Evolutionary conservation across 2,329 filamentous ascomycete genomes (phyloP).

Genomic region (Colletotrichum magnum): DNA sequence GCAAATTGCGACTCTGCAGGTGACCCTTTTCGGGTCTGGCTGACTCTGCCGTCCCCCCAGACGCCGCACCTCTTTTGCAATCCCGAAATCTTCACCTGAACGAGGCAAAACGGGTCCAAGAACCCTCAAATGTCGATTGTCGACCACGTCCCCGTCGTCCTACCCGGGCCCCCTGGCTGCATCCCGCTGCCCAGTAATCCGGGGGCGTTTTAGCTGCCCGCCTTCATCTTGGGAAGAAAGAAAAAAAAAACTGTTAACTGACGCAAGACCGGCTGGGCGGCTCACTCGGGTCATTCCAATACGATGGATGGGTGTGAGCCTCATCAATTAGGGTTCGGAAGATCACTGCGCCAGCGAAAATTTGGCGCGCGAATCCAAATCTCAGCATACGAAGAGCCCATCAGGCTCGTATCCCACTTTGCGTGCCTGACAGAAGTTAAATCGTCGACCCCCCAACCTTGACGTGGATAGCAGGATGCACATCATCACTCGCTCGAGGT

Average conservation of each 20-base stretch:
- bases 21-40: constrained; percentile 15
- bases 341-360: constrained; percentile 2
- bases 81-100: constrained; percentile 28
- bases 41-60: neutral
- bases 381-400: neutral
- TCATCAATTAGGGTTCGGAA: constrained; percentile 31
- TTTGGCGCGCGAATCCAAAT: constrained; percentile 29
- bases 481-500: constrained; percentile 14
- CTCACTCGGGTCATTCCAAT: constrained; percentile 11
- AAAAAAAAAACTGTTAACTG: neutral
- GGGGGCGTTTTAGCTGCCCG: constrained; percentile 32
- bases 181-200: constrained; percentile 23
- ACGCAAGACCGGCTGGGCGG: neutral
- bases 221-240: constrained; percentile 12
- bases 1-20: constrained; percentile 34
- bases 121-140: constrained; percentile 38
- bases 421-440: neutral
- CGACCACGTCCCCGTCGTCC: neutral
- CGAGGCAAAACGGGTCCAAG: constrained; percentile 18
- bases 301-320: constrained; percentile 12
- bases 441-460: neutral
- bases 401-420: neutral
- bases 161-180: constrained; percentile 2
- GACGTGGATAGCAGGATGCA: constrained; percentile 8
- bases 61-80: neutral